phyloP scores from a whole-genome alignment of 2,329 filamentous ascomycete species.

The Fusarium heterosporum region DNA sequence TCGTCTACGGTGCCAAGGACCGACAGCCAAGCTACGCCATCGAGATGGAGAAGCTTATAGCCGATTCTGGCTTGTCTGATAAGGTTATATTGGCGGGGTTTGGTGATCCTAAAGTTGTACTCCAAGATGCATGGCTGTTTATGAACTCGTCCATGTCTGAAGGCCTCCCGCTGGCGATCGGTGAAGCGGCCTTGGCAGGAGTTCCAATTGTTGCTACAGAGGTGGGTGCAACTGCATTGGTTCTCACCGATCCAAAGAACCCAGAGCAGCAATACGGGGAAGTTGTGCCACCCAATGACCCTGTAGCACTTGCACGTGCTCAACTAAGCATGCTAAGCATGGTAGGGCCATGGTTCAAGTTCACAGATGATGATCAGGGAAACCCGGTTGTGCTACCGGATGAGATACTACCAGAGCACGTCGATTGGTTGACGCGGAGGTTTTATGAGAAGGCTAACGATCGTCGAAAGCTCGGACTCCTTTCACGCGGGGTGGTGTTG shows the following conservation, averaged over 20 bases:
- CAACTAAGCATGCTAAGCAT: conserved; percentile 36
- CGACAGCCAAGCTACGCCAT: conserved; percentile 34
- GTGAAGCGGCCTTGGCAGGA: conserved; percentile 34
- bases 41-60: conserved; percentile 40
- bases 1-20: conserved; percentile 38
- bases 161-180: conserved; percentile 36
- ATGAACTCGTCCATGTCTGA: conserved; percentile 42
- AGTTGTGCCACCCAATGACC: conserved; percentile 36
- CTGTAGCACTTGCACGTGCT: conserved; percentile 33
- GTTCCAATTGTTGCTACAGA: conserved; percentile 39
- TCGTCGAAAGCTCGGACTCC: conserved; percentile 26
- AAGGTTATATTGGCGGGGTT: conserved; percentile 36
- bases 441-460: conserved; percentile 29
- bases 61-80: conserved; percentile 17
- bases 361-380: conserved; percentile 17
- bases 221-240: conserved; percentile 34
- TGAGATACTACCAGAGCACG: conserved; percentile 25
- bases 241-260: conserved; percentile 34
- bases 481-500: conserved; percentile 33
- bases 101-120: conserved; percentile 33
- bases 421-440: conserved; percentile 29
- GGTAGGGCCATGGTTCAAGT: conserved; percentile 36
- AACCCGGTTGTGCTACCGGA: conserved; percentile 18
- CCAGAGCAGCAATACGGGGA: conserved; percentile 37
- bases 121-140: conserved; percentile 40